phyloP scores from a whole-genome alignment of 371 early-diverging fungal species.

The Haplosporangium sp. region DNA sequence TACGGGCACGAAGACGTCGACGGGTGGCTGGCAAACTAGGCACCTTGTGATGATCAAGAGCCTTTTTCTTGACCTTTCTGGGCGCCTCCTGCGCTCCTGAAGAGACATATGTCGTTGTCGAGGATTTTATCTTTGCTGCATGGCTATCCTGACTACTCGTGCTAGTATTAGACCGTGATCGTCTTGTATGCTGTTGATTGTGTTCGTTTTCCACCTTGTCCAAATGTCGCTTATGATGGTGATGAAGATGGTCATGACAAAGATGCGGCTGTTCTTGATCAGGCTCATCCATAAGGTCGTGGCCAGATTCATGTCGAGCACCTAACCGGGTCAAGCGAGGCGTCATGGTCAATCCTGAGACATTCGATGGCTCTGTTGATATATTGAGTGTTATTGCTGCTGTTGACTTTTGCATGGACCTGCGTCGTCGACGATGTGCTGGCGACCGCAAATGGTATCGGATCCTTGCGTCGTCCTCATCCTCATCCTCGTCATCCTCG shows the following conservation, averaged over 20 bases:
- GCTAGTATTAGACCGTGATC: slow-evolving; percentile 45
- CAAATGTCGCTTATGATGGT: slow-evolving; percentile 18
- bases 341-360: slow-evolving; percentile 19
- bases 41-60: slow-evolving; percentile 31
- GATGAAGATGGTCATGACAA: too few relatives aligned
- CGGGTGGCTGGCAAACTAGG: slow-evolving; percentile 39
- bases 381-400: background rate
- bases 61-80: slow-evolving; percentile 37
- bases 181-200: slow-evolving; percentile 19
- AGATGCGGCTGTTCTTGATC: slow-evolving; percentile 39
- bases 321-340: slow-evolving; percentile 52
- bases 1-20: slow-evolving; percentile 42
- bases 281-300: slow-evolving; percentile 34
- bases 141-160: slow-evolving; percentile 47
- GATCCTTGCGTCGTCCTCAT: slow-evolving; percentile 24
- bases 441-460: slow-evolving; percentile 47
- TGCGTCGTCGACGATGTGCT: slow-evolving; percentile 34
- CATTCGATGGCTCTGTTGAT: background rate
- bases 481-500: slow-evolving; percentile 49
- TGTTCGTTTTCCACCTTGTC: slow-evolving; percentile 12
- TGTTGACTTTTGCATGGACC: slow-evolving; percentile 24
- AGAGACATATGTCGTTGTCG: slow-evolving; percentile 11
- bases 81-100: slow-evolving; percentile 28
- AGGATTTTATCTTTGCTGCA: slow-evolving; percentile 12
- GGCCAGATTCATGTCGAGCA: slow-evolving; percentile 50